Evolutionary conservation across 495 filamentous ascomycete genomes (phyloP).

Genomic region (Talaromyces liani): DNA sequence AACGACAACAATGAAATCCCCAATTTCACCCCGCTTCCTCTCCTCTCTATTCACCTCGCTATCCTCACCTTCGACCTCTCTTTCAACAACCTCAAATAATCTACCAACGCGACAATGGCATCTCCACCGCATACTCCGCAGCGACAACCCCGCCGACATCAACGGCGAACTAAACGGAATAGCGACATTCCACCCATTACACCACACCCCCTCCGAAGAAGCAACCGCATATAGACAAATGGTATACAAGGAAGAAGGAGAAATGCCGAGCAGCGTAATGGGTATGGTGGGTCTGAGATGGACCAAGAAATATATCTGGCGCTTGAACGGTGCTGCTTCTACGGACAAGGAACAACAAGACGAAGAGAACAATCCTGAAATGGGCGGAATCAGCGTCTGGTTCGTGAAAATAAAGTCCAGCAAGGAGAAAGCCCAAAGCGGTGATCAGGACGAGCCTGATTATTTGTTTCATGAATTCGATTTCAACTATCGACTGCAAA

Average conservation of each 20-base stretch:
- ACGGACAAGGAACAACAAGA: not conserved
- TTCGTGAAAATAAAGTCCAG: conserved; percentile 30
- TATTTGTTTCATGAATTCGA: conserved; percentile 42
- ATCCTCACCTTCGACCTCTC: not conserved
- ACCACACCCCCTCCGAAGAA: not conserved
- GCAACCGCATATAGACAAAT: conserved; percentile 18
- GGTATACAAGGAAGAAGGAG: conserved; percentile 40
- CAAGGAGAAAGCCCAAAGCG: not conserved
- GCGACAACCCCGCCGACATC: conserved; percentile 34
- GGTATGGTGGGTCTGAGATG: conserved; percentile 25
- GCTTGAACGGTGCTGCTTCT: conserved; percentile 15
- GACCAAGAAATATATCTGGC: conserved; percentile 44
- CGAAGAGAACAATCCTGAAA: not conserved
- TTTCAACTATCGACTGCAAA: conserved; percentile 11
- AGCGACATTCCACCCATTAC: conserved; percentile 31
- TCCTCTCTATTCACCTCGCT: conserved; percentile 23
- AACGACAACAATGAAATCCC: not conserved
- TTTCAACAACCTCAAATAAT: not conserved
- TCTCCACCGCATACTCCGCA: conserved; percentile 34
- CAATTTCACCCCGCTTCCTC: conserved; percentile 15
- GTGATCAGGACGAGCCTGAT: conserved; percentile 28
- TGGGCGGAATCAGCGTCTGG: conserved; percentile 34
- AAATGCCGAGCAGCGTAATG: conserved; percentile 20
- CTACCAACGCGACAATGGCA: conserved; percentile 21
- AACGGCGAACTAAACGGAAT: conserved; percentile 33